phyloP scores from a whole-genome alignment of 495 filamentous ascomycete genomes.

The Talaromyces proteolyticus region DNA sequence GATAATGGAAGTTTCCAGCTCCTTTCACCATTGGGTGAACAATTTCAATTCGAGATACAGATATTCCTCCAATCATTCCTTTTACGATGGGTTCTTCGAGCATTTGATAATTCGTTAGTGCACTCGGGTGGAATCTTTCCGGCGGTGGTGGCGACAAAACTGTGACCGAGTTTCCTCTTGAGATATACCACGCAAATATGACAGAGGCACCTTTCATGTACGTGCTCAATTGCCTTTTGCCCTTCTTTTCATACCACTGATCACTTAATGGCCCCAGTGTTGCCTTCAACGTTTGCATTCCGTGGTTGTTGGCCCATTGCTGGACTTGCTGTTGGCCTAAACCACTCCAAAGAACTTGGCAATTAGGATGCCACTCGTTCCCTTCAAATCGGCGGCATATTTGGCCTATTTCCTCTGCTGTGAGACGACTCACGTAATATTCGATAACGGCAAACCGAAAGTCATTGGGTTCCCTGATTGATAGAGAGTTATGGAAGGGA shows the following conservation, averaged over 20 bases:
- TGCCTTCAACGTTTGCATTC: not conserved
- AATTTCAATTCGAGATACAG: not conserved
- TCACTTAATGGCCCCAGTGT: not conserved
- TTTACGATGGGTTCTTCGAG: not conserved
- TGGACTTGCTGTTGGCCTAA: not conserved
- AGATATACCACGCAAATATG: not conserved
- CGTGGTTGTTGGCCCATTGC: not conserved
- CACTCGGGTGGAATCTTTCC: not conserved
- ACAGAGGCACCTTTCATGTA: not conserved
- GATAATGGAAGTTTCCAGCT: not conserved
- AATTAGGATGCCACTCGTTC: not conserved
- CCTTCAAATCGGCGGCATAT: not conserved
- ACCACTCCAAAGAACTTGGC: not conserved
- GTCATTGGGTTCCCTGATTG: too few relatives aligned
- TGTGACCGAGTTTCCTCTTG: not conserved
- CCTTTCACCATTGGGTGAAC: not conserved
- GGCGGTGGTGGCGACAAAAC: not conserved
- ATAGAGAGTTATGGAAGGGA: too few relatives aligned
- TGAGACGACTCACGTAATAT: not conserved
- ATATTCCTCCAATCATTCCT: not conserved
- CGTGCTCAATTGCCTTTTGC: not conserved
- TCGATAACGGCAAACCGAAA: too few relatives aligned
- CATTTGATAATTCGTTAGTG: not conserved
- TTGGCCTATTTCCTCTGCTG: not conserved
- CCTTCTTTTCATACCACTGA: not conserved